phyloP scores from a whole-genome alignment of 192 early-diverging fungal species.

The Coemansia nantahalensis region DNA sequence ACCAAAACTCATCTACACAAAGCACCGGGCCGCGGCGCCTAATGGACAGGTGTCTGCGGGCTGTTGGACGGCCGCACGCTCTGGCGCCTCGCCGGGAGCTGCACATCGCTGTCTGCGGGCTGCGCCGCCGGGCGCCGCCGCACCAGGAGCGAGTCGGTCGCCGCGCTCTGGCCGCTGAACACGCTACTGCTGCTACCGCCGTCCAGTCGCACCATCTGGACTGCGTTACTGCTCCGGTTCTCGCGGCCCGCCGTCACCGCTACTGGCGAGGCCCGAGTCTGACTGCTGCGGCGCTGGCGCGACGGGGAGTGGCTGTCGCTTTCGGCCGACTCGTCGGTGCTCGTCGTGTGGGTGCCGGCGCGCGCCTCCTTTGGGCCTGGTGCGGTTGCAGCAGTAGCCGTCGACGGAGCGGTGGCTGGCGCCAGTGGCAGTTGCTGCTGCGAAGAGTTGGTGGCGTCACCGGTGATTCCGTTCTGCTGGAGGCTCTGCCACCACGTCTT shows the following conservation, averaged over 20 bases:
- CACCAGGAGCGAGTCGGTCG: conserved; percentile 29
- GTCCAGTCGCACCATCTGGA: conserved; percentile 21
- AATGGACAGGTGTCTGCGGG: too few relatives aligned
- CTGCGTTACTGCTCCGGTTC: conserved; percentile 4
- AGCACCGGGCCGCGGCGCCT: too few relatives aligned
- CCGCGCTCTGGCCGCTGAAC: conserved; percentile 1
- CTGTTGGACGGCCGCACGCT: conserved; percentile 5
- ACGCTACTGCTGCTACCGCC: conserved; percentile 18
- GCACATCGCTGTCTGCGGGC: conserved; percentile 23
- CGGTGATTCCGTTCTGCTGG: conserved; percentile 14
- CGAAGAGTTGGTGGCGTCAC: neutral
- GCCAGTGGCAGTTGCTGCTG: neutral
- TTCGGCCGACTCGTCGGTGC: neutral
- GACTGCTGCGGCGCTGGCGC: neutral
- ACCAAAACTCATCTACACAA: too few relatives aligned
- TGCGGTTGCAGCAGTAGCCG: neutral
- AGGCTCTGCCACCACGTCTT: conserved; percentile 51
- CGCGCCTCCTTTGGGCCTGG: too few relatives aligned
- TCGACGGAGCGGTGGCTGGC: too few relatives aligned
- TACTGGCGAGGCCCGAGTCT: conserved; percentile 10
- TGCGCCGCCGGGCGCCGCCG: conserved; percentile 31
- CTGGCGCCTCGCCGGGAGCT: conserved; percentile 27
- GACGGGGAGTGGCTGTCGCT: neutral
- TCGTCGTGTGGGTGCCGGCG: neutral
- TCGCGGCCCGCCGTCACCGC: conserved; percentile 7